These are phyloP conservation scores for Amylocystis lapponica DNA, from an alignment of 768 basidiomycete genomes.

Conservation along the genomic window DNA sequence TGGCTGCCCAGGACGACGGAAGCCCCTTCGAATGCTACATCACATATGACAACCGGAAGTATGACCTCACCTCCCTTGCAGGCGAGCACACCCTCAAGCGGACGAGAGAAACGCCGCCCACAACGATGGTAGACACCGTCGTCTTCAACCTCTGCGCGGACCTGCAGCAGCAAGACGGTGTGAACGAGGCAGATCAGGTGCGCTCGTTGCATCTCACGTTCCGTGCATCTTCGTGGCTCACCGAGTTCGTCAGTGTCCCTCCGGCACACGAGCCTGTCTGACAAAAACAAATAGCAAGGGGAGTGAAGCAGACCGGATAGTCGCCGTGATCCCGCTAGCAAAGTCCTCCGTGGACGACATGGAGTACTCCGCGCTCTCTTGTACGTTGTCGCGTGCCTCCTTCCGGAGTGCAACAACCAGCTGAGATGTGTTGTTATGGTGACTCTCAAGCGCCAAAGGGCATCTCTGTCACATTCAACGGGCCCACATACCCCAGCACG, in stretches of 20 bases:
- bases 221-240: conserved; percentile 1
- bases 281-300: conserved; percentile 59
- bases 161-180: conserved; percentile 38
- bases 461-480: conserved; percentile 52
- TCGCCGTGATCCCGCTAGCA: conserved; percentile 73
- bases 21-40: conserved; percentile 50
- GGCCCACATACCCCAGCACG: conserved; percentile 53
- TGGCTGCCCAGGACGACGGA: conserved; percentile 30
- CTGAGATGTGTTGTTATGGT: not conserved
- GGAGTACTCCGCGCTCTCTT: conserved; percentile 23
- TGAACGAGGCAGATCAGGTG: conserved; percentile 65
- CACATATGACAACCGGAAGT: conserved; percentile 37
- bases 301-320: conserved; percentile 50
- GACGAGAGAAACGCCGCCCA: conserved; percentile 58
- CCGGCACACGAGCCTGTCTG: conserved; percentile 69
- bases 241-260: conserved; percentile 47
- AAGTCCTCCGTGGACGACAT: conserved; percentile 27
- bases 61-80: conserved; percentile 53
- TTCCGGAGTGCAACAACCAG: not conserved
- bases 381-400: conserved; percentile 30
- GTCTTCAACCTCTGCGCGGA: conserved; percentile 67
- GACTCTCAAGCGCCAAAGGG: conserved; percentile 41
- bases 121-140: conserved; percentile 50
- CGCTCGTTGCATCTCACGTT: conserved; percentile 14
- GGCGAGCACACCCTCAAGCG: conserved; percentile 47